Evolutionary conservation across 495 filamentous ascomycete species (phyloP).

Genomic region (Lentithecium fluviatile): DNA sequence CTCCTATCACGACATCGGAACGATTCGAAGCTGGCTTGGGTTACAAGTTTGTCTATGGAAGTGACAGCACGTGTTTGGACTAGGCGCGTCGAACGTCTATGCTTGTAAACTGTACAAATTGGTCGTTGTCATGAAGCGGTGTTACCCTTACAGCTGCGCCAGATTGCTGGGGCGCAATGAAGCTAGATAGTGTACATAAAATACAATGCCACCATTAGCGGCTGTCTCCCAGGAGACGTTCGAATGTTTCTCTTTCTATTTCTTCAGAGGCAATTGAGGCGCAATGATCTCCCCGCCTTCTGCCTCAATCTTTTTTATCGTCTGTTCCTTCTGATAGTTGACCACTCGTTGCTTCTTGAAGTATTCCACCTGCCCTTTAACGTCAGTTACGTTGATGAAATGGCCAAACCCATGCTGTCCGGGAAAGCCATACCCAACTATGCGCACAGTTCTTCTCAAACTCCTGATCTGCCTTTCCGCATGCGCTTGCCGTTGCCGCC

Average conservation of each 20-base stretch:
- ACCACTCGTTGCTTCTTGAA: conserved; percentile 95
- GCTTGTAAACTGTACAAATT: too few species aligned
- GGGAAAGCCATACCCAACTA: conserved; percentile 66
- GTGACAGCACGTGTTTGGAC: too few species aligned
- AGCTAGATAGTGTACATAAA: too few species aligned
- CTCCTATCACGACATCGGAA: too few species aligned
- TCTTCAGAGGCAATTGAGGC: conserved; percentile 10
- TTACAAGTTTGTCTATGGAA: too few species aligned
- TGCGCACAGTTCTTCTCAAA: conserved; percentile 75
- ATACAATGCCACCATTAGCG: too few species aligned
- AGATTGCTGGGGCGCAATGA: too few species aligned
- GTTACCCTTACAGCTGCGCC: too few species aligned
- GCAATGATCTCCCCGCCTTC: conserved; percentile 59
- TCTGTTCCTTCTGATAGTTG: conserved; percentile 79
- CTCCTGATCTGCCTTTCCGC: conserved; percentile 60
- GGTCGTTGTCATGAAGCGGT: too few species aligned
- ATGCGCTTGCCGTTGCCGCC: conserved; percentile 57
- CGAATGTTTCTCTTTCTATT: neutral
- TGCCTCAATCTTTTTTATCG: conserved; percentile 71
- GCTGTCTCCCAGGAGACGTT: neutral
- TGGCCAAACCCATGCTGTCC: conserved; percentile 7
- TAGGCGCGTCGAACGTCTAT: too few species aligned
- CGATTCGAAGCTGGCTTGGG: too few species aligned
- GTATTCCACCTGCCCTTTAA: conserved; percentile 73
- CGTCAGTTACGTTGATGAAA: conserved; percentile 17